These are phyloP conservation scores for Claviceps fusiformis DNA, from an alignment of 2,329 filamentous ascomycete genomes.

Conservation along the genomic window DNA sequence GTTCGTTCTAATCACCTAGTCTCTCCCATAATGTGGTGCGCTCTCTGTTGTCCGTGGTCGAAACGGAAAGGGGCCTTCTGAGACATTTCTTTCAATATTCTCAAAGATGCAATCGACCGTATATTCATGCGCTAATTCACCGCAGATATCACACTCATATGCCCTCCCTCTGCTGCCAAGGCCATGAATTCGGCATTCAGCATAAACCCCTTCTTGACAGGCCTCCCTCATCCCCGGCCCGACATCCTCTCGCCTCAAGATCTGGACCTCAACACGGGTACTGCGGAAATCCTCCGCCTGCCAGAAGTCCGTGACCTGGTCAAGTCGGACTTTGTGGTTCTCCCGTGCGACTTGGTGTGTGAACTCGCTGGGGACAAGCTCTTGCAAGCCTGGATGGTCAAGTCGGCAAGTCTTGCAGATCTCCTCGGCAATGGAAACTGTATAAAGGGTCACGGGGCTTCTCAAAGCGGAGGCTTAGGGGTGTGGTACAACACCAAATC, in stretches of 20 bases:
- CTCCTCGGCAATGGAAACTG: slow-evolving; percentile 36
- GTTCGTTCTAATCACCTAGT: slow-evolving; percentile 29
- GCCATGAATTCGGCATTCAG: slow-evolving; percentile 58
- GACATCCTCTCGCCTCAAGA: slow-evolving; percentile 63
- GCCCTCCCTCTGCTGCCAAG: slow-evolving; percentile 49
- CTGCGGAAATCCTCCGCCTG: slow-evolving; percentile 74
- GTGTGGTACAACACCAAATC: slow-evolving; percentile 83
- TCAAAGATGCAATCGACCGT: background rate
- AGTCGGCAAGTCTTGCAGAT: slow-evolving; percentile 55
- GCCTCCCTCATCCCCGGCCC: slow-evolving; percentile 57
- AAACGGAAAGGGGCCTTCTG: background rate
- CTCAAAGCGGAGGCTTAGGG: slow-evolving; percentile 62
- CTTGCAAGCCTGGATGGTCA: slow-evolving; percentile 84
- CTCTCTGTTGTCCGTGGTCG: background rate
- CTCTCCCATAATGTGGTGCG: background rate
- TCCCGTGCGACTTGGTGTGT: slow-evolving; percentile 89
- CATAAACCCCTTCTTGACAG: slow-evolving; percentile 65
- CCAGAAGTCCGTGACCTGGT: slow-evolving; percentile 69
- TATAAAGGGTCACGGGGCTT: slow-evolving; percentile 22
- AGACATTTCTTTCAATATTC: background rate
- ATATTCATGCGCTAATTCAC: background rate
- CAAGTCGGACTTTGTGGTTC: slow-evolving; percentile 72
- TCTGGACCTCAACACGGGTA: slow-evolving; percentile 73
- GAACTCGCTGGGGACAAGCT: slow-evolving; percentile 74
- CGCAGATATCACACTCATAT: slow-evolving; percentile 48